These are phyloP conservation scores for Candida glucosophila DNA, from an alignment of 1,139 yeast species.

Conservation along the genomic window DNA sequence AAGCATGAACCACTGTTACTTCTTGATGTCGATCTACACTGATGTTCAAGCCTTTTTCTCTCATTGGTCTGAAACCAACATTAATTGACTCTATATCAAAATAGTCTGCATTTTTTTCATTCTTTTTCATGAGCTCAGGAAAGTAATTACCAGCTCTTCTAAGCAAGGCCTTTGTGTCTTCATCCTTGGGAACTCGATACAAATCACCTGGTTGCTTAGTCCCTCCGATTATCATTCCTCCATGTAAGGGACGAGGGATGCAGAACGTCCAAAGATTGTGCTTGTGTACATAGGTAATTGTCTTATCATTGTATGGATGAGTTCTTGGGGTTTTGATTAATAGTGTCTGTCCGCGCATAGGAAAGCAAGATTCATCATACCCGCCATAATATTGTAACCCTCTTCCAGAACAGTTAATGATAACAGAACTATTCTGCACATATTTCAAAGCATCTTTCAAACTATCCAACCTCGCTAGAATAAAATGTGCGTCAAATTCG, in stretches of 20 bases:
- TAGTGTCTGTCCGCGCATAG: conserved; percentile 63
- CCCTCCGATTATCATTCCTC: conserved; percentile 67
- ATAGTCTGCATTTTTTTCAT: conserved; percentile 13
- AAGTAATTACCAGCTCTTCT: conserved; percentile 38
- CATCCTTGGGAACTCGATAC: conserved; percentile 22
- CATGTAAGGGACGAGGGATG: conserved; percentile 53
- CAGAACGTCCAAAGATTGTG: conserved; percentile 59
- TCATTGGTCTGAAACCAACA: conserved; percentile 69
- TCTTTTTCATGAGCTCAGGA: conserved; percentile 42
- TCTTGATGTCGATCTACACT: conserved; percentile 23
- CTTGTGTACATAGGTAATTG: conserved; percentile 52
- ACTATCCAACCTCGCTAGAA: conserved; percentile 23
- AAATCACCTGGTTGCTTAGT: conserved; percentile 47
- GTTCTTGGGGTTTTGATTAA: conserved; percentile 38
- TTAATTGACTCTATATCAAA: conserved; percentile 43
- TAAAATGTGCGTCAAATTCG: conserved; percentile 37
- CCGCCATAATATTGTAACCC: conserved; percentile 55
- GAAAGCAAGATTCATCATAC: conserved; percentile 38
- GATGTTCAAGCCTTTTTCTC: conserved; percentile 50
- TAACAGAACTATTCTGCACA: conserved; percentile 8
- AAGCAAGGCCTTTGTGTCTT: conserved; percentile 40
- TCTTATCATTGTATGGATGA: conserved; percentile 26
- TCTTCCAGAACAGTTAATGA: conserved; percentile 54
- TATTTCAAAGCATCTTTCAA: conserved; percentile 28
- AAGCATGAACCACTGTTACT: conserved; percentile 48